phyloP scores from a whole-genome alignment of 805 yeast genomes.

The Schizosaccharomyces lindneri region DNA sequence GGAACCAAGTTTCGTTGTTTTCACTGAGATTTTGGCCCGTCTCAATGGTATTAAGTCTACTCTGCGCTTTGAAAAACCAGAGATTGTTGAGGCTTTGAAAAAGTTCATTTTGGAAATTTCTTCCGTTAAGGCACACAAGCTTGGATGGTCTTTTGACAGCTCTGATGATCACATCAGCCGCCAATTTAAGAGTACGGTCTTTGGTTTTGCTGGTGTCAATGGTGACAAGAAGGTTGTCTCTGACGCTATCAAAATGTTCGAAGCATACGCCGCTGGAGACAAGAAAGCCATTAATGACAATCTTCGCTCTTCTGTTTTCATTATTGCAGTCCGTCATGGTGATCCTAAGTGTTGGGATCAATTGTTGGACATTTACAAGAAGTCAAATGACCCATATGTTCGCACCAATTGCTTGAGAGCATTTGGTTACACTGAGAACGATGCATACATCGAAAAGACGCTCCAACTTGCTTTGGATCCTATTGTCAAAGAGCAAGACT shows the following conservation, averaged over 20 bases:
- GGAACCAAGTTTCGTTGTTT: constrained; percentile 21
- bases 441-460: constrained; percentile 29
- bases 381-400: constrained; percentile 39
- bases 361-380: constrained; percentile 32
- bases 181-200: constrained; percentile 39
- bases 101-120: constrained; percentile 29
- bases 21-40: constrained; percentile 24
- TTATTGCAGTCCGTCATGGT: constrained; percentile 41
- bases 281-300: constrained; percentile 48
- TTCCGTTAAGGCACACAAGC: constrained; percentile 23
- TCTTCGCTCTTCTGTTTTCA: constrained; percentile 40
- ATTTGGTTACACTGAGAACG: constrained; percentile 37
- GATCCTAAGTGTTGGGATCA: constrained; percentile 36
- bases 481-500: constrained; percentile 39
- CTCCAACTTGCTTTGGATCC: constrained; percentile 31
- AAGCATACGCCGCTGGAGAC: constrained; percentile 34
- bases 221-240: constrained; percentile 15
- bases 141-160: constrained; percentile 41
- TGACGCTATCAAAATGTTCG: constrained; percentile 21
- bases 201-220: constrained; percentile 13
- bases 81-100: constrained; percentile 18
- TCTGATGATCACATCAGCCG: constrained; percentile 31
- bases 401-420: constrained; percentile 43
- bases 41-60: constrained; percentile 20
- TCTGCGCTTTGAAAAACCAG: constrained; percentile 25